Conservation (phyloP, 768 basidiomycete species). For the Leccinum boreale region DNA sequence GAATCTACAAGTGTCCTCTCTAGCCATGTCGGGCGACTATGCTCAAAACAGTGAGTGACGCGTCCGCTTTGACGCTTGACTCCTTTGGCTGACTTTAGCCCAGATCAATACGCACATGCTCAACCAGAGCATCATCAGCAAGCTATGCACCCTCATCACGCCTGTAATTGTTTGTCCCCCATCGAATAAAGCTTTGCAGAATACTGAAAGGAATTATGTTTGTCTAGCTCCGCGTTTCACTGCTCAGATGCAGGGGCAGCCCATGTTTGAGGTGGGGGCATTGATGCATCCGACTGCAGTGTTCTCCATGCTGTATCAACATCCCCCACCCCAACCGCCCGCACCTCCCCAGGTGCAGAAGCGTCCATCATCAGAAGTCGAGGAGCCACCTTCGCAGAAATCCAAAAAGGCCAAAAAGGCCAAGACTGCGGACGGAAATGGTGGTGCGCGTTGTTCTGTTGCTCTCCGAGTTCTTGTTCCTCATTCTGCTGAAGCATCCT, state of each 20-base stretch:
- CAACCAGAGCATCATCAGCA: conserved; percentile 35
- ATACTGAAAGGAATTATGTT: conserved; percentile 52
- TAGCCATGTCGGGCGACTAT: conserved; percentile 45
- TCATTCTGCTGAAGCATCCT: conserved; percentile 31
- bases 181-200: conserved; percentile 45
- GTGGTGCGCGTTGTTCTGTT: conserved; percentile 24
- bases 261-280: conserved; percentile 33
- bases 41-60: conserved; percentile 40
- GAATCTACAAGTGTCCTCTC: conserved; percentile 15
- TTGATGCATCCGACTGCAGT: conserved; percentile 29
- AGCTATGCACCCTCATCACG: conserved; percentile 25
- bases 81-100: conserved; percentile 16
- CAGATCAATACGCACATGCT: conserved; percentile 32
- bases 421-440: conserved; percentile 33
- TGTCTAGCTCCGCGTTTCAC: conserved; percentile 54
- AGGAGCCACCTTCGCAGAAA: conserved; percentile 41
- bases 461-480: conserved; percentile 5
- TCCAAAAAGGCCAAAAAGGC: conserved; percentile 46
- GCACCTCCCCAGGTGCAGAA: conserved; percentile 33
- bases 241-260: conserved; percentile 28
- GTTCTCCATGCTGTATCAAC: conserved; percentile 28
- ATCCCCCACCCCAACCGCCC: conserved; percentile 26
- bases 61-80: conserved; percentile 4
- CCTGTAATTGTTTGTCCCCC: conserved; percentile 32
- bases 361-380: conserved; percentile 37